Conservation (phyloP, 2,329 filamentous ascomycete species). For the Paraphaeosphaeria sporulosa region DNA sequence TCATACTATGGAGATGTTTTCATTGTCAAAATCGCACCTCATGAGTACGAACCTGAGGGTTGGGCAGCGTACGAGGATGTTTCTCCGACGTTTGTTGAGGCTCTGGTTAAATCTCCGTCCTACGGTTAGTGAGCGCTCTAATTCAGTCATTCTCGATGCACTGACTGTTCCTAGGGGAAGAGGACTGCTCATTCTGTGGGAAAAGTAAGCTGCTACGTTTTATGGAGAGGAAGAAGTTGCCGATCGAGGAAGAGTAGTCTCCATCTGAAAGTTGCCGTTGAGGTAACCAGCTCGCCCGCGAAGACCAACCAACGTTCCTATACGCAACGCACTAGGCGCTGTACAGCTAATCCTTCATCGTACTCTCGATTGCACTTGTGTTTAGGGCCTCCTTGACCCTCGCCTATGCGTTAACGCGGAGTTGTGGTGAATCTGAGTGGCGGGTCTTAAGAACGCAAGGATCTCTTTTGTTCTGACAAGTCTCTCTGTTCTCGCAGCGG, state of each 20-base stretch:
- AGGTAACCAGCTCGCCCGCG: no score
- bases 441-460: no score
- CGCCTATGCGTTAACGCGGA: no score
- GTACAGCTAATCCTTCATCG: no score
- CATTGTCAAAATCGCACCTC: slow-evolving; percentile 1
- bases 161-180: slow-evolving; percentile 12
- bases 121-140: background rate
- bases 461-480: no score
- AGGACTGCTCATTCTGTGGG: slow-evolving; percentile 15
- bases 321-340: no score
- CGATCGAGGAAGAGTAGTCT: background rate
- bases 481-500: no score
- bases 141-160: background rate
- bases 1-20: slow-evolving; percentile 7
- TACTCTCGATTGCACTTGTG: no score
- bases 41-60: background rate
- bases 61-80: slow-evolving; percentile 9
- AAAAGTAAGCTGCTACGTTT: background rate
- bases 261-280: no score
- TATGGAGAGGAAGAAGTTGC: background rate
- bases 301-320: no score
- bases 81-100: background rate
- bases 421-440: no score
- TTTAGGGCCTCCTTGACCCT: no score
- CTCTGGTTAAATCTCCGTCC: slow-evolving; percentile 1